Evolutionary conservation across 2,329 filamentous ascomycete species (phyloP).

Genomic region (Claviceps maximensis): DNA sequence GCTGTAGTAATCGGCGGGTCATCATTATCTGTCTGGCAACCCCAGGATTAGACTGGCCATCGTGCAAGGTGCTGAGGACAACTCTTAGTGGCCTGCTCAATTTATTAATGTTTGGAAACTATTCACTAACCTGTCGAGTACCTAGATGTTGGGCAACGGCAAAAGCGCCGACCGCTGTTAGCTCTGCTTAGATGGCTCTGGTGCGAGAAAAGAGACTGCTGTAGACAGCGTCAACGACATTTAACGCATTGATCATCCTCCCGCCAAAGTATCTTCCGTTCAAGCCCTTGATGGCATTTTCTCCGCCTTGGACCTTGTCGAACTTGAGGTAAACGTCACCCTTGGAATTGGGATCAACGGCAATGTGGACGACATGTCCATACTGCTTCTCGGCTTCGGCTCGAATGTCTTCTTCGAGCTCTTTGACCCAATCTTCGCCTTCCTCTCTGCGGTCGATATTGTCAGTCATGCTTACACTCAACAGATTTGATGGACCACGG

Average conservation of each 20-base stretch:
- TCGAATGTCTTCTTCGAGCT: slow-evolving; percentile 86
- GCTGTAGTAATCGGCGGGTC: neutral
- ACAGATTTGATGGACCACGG: neutral
- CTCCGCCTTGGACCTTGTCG: slow-evolving; percentile 84
- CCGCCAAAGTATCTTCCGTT: slow-evolving; percentile 95
- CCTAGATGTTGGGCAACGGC: slow-evolving; percentile 33
- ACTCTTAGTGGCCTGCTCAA: neutral
- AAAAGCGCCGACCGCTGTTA: slow-evolving; percentile 34
- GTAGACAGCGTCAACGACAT: slow-evolving; percentile 97
- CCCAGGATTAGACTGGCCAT: neutral
- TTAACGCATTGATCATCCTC: slow-evolving; percentile 82
- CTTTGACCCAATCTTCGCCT: slow-evolving; percentile 79
- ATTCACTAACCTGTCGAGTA: slow-evolving; percentile 26
- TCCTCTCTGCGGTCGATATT: slow-evolving; percentile 48
- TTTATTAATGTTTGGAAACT: slow-evolving; percentile 3
- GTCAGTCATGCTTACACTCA: neutral
- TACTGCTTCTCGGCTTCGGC: slow-evolving; percentile 90
- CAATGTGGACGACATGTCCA: slow-evolving; percentile 93
- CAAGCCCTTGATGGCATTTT: slow-evolving; percentile 94
- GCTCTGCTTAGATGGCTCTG: slow-evolving; percentile 55
- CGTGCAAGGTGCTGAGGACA: neutral
- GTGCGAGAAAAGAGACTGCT: slow-evolving; percentile 87
- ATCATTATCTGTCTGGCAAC: neutral
- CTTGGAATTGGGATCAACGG: slow-evolving; percentile 81
- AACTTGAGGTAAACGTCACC: slow-evolving; percentile 99